Percentiles rank a stretch among this genome's conserved stretches.
phyloP scores from a whole-genome alignment of 2,329 filamentous ascomycete genomes.

The Colletotrichum sp. region DNA sequence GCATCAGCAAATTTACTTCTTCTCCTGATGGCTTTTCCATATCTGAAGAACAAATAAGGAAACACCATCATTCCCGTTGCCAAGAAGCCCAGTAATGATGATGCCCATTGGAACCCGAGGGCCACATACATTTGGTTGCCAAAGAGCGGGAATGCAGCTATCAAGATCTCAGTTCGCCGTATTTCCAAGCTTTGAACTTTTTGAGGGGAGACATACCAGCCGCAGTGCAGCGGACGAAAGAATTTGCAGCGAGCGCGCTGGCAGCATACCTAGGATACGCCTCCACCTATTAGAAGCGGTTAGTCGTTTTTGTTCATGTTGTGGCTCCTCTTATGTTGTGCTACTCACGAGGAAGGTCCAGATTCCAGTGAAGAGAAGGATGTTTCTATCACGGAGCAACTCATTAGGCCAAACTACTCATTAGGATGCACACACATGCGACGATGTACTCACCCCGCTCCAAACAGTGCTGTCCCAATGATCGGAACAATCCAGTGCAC shows the following conservation, averaged over 20 bases:
- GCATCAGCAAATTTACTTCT: constrained; percentile 56
- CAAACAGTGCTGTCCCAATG: constrained; percentile 77
- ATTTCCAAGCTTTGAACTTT: too few relatives aligned
- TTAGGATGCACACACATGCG: too few relatives aligned
- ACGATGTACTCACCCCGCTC: constrained; percentile 58
- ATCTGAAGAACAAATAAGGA: constrained; percentile 67
- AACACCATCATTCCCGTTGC: constrained; percentile 68
- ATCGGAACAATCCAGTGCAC: constrained; percentile 82
- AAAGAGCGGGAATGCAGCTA: constrained; percentile 61
- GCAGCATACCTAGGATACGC: constrained; percentile 79
- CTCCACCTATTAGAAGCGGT: constrained; percentile 57
- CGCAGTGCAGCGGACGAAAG: constrained; percentile 74
- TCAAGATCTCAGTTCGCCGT: too few relatives aligned
- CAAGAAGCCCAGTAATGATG: constrained; percentile 65
- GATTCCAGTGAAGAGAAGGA: constrained; percentile 82
- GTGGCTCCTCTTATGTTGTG: background rate
- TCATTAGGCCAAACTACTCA: too few relatives aligned
- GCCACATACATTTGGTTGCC: constrained; percentile 74
- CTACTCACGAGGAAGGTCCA: constrained; percentile 83
- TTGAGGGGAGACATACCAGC: too few relatives aligned
- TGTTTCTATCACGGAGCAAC: constrained; percentile 39
- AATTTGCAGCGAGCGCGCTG: constrained; percentile 82
- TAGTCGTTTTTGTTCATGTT: background rate
- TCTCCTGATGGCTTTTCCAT: constrained; percentile 62
- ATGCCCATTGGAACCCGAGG: constrained; percentile 75